Conservation (phyloP, 805 yeast species). For the Pichia insulana region DNA sequence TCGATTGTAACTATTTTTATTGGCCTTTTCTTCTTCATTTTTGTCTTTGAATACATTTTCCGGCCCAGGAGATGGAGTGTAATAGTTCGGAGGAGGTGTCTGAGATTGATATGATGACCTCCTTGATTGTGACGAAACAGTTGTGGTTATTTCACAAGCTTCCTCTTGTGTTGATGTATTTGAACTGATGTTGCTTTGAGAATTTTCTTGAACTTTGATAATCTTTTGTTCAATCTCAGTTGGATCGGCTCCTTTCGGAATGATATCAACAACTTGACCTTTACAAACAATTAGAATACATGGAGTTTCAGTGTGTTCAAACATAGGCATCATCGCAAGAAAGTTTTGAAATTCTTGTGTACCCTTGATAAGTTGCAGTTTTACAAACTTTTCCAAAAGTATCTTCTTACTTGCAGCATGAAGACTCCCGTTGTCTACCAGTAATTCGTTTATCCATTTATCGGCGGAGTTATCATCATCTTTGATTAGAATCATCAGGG, state of each 20-base stretch:
- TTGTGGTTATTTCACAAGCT: no score
- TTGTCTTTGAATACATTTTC: background rate
- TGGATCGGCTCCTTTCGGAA: constrained; percentile 27
- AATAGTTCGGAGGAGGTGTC: background rate
- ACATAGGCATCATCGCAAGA: constrained; percentile 44
- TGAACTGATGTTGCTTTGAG: background rate
- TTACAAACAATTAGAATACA: constrained; percentile 45
- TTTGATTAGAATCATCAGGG: constrained; percentile 33
- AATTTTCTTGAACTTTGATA: constrained; percentile 12
- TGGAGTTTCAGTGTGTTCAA: constrained; percentile 36
- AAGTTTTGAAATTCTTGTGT: constrained; percentile 40
- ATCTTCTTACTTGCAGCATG: constrained; percentile 14
- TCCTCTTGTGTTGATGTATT: no score
- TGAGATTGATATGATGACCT: constrained; percentile 6
- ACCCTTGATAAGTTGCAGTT: constrained; percentile 33
- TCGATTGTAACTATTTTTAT: no score
- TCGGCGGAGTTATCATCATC: constrained; percentile 19
- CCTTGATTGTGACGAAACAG: background rate
- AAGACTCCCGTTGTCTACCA: constrained; percentile 8
- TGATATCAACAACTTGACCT: constrained; percentile 37
- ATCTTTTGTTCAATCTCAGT: constrained; percentile 19
- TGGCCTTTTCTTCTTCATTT: constrained; percentile 10
- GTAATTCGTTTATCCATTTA: constrained; percentile 15
- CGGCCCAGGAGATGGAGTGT: background rate
- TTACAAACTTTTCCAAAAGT: constrained; percentile 27